Evolutionary conservation across 2,329 filamentous ascomycete genomes (phyloP).

Genomic region (Fusarium mundagurra): DNA sequence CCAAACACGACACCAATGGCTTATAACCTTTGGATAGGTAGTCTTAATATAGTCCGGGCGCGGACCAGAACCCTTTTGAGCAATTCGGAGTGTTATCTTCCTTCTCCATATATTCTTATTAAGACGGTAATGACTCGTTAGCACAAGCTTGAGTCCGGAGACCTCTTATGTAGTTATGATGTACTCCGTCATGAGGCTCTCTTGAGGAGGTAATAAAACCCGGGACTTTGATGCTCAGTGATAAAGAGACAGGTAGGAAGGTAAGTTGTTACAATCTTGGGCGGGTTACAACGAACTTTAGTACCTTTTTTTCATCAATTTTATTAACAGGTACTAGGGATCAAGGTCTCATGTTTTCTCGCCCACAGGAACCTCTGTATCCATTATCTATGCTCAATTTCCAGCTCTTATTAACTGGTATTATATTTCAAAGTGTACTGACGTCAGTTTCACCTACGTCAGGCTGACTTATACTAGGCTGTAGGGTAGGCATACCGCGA

Average conservation of each 20-base stretch:
- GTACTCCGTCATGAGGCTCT: not conserved
- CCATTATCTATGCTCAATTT: not conserved
- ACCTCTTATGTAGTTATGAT: not conserved
- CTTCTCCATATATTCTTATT: conserved; percentile 28
- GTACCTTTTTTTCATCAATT: not conserved
- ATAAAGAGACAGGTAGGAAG: not conserved
- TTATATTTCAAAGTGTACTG: not conserved
- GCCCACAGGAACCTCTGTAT: not conserved
- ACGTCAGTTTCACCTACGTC: conserved; percentile 34
- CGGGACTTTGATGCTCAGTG: not conserved
- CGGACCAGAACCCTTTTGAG: conserved; percentile 26
- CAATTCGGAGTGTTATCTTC: conserved; percentile 6
- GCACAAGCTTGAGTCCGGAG: not conserved
- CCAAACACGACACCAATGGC: not conserved
- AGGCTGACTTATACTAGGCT: conserved; percentile 16
- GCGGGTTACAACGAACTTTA: not conserved
- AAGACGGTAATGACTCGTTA: not conserved
- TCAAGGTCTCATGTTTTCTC: not conserved
- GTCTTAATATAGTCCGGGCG: not conserved
- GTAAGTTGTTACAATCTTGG: not conserved
- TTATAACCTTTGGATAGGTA: conserved; percentile 6
- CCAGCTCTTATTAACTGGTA: not conserved
- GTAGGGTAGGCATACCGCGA: not conserved
- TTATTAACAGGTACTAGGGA: not conserved
- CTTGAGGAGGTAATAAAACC: not conserved